phyloP scores from a whole-genome alignment of 176 grass and related monocot species.

The Areca catechu region DNA sequence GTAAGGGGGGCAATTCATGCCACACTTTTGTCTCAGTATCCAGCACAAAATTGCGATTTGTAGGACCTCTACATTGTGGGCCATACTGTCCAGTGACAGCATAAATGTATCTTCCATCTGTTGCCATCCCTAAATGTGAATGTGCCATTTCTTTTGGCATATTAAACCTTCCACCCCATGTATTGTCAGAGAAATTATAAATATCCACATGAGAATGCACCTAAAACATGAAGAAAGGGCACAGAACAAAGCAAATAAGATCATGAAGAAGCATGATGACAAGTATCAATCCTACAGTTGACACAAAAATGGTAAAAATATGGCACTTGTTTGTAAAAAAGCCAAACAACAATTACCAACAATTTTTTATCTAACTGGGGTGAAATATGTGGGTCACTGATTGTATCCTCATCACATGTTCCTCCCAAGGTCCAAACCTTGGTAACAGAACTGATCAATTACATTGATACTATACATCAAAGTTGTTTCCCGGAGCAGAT shows the following conservation, averaged over 20 bases:
- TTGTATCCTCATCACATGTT: too few relatives aligned
- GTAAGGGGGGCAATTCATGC: slow-evolving; percentile 56
- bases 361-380: too few relatives aligned
- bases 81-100: slow-evolving; percentile 69
- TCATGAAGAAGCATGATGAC: slow-evolving; percentile 7
- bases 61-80: slow-evolving; percentile 52
- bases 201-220: slow-evolving; percentile 92
- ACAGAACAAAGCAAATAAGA: slow-evolving; percentile 9
- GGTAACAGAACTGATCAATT: too few relatives aligned
- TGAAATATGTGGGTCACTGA: too few relatives aligned
- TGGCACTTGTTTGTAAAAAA: too few relatives aligned
- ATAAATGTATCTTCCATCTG: slow-evolving; percentile 85
- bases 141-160: slow-evolving; percentile 81
- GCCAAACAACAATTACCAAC: too few relatives aligned
- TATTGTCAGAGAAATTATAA: slow-evolving; percentile 70
- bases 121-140: slow-evolving; percentile 70
- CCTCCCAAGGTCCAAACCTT: too few relatives aligned
- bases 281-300: too few relatives aligned
- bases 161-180: slow-evolving; percentile 58
- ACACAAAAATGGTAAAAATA: too few relatives aligned
- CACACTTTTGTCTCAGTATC: slow-evolving; percentile 67
- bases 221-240: slow-evolving; percentile 20
- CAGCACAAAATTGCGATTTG: slow-evolving; percentile 60
- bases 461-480: too few relatives aligned
- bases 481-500: too few relatives aligned